Percentiles rank a stretch among this genome's conserved stretches.
Evolutionary conservation across 169 alveolate genomes (phyloP).

Genomic region (Plasmodium coatneyi): DNA sequence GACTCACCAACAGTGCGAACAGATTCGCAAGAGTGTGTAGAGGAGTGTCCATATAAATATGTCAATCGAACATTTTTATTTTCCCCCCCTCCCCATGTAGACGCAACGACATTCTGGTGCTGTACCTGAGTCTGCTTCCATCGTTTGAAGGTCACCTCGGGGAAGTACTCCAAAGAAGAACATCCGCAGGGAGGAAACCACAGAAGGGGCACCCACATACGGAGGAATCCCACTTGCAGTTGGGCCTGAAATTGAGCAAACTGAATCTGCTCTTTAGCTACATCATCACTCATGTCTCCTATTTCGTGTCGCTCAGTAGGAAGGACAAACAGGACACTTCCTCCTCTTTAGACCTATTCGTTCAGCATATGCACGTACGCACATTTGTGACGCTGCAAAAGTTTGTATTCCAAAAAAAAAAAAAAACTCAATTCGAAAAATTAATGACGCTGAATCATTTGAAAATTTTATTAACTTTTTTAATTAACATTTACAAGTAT

Average conservation of each 20-base stretch:
- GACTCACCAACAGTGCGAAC: background rate
- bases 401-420: background rate
- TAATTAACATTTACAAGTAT: slow-evolving; percentile 33
- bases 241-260: background rate
- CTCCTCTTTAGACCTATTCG: background rate
- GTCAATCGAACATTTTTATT: background rate
- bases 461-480: slow-evolving; percentile 25
- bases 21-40: background rate
- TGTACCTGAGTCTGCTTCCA: slow-evolving; percentile 15
- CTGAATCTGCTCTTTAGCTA: slow-evolving; percentile 1
- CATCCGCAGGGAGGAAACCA: background rate
- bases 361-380: slow-evolving; percentile 25
- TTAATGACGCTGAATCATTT: background rate
- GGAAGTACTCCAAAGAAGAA: background rate
- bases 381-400: slow-evolving; percentile 44
- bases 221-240: background rate
- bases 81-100: background rate
- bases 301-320: slow-evolving; percentile 30
- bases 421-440: background rate
- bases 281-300: slow-evolving; percentile 45
- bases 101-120: background rate
- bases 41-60: background rate
- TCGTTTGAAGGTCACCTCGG: slow-evolving; percentile 3
- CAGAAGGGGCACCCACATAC: background rate
- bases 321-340: background rate